phyloP scores from a whole-genome alignment of 768 basidiomycete genomes.

The Phlebiopsis flavidoalba region DNA sequence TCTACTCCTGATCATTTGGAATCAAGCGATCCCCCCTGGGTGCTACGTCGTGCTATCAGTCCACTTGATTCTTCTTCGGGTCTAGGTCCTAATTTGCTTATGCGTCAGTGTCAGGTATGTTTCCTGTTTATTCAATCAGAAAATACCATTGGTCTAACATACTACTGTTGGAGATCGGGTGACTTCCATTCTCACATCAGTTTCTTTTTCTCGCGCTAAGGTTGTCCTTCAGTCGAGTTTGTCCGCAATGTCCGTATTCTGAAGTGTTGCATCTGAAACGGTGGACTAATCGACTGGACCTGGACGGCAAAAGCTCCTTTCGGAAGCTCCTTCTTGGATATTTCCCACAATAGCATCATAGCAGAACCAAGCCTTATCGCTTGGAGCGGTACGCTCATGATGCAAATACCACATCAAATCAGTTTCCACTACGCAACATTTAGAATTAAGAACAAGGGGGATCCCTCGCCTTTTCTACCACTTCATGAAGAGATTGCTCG shows the following conservation, averaged over 20 bases:
- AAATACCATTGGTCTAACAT: neutral
- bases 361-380: neutral
- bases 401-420: too few relatives aligned
- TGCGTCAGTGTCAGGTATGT: conserved; percentile 23
- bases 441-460: too few relatives aligned
- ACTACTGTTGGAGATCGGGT: neutral
- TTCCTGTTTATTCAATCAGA: neutral
- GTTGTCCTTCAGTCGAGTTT: conserved; percentile 6
- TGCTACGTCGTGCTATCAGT: conserved; percentile 77
- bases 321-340: neutral
- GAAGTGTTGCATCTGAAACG: conserved; percentile 6
- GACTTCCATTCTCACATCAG: neutral
- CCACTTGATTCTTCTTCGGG: conserved; percentile 71
- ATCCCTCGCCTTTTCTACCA: too few relatives aligned
- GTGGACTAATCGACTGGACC: conserved; percentile 2
- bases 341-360: neutral
- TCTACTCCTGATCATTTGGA: conserved; percentile 75
- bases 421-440: too few relatives aligned
- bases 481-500: conserved; percentile 6
- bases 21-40: conserved; percentile 76
- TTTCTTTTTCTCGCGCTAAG: neutral
- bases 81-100: conserved; percentile 73
- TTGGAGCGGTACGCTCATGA: too few relatives aligned
- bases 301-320: conserved; percentile 3
- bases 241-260: conserved; percentile 1